Percentiles rank a stretch among this genome's conserved stretches.
Conservation (phyloP, 495 filamentous ascomycete species). For the Chaetomidium leptoderma region DNA sequence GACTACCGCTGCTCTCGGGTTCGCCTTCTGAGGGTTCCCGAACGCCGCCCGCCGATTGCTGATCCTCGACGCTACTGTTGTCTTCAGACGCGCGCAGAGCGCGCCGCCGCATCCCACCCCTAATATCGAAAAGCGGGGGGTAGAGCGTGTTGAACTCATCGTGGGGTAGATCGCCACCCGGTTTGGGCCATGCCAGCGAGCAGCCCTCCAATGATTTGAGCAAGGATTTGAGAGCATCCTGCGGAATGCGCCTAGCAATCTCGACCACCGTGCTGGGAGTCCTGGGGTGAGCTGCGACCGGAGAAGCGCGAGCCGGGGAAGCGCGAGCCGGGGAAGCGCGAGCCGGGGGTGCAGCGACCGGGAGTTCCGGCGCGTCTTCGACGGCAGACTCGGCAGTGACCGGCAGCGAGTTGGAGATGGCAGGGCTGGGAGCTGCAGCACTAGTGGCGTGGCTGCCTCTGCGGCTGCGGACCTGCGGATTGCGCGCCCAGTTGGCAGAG, state of each 20-base stretch:
- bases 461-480: slow-evolving; percentile 63
- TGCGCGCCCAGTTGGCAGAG: slow-evolving; percentile 90
- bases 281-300: slow-evolving; percentile 1
- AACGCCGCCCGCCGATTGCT: slow-evolving; percentile 40
- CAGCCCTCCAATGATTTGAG: slow-evolving; percentile 35
- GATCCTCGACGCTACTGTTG: slow-evolving; percentile 53
- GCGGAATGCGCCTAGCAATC: slow-evolving; percentile 19
- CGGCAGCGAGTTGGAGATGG: slow-evolving; percentile 58
- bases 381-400: slow-evolving; percentile 42
- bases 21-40: slow-evolving; percentile 45
- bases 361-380: slow-evolving; percentile 18
- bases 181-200: slow-evolving; percentile 27
- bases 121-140: slow-evolving; percentile 75
- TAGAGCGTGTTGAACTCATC: slow-evolving; percentile 37
- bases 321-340: neutral
- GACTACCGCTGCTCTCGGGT: slow-evolving; percentile 72
- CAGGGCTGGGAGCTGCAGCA: slow-evolving; percentile 75
- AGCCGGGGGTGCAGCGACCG: slow-evolving; percentile 12
- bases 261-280: slow-evolving; percentile 4
- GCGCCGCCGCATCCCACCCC: slow-evolving; percentile 70
- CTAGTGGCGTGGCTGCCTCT: slow-evolving; percentile 74
- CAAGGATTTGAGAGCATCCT: slow-evolving; percentile 26
- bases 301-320: neutral
- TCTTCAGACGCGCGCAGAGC: slow-evolving; percentile 68
- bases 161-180: slow-evolving; percentile 22